Evolutionary conservation across 1,139 yeast genomes (phyloP).

Genomic region (Blastobotrys petasosporus): DNA sequence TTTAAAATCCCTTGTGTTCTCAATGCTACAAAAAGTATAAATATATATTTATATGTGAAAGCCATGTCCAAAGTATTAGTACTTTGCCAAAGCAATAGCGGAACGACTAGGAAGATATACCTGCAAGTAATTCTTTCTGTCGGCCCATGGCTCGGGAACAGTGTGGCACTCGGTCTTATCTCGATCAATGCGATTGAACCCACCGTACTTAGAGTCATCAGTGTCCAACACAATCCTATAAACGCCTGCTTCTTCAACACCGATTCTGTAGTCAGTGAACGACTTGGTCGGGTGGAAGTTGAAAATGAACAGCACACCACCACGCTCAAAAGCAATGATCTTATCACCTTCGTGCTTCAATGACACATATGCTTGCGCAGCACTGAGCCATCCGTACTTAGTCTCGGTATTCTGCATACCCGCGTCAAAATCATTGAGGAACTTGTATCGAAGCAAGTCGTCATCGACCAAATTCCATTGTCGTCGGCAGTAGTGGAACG

Average conservation of each 20-base stretch:
- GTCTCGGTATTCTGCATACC: conserved; percentile 77
- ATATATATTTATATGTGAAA: not conserved
- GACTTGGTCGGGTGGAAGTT: conserved; percentile 85
- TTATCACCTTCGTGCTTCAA: conserved; percentile 85
- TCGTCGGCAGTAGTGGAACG: conserved; percentile 90
- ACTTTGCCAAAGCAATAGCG: conserved; percentile 60
- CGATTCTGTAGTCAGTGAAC: conserved; percentile 80
- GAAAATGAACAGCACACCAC: conserved; percentile 75
- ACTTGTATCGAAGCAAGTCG: conserved; percentile 69
- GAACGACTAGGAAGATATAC: conserved; percentile 81
- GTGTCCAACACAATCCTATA: conserved; percentile 71
- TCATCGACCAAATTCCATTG: conserved; percentile 86
- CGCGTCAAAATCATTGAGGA: conserved; percentile 69
- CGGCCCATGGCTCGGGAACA: conserved; percentile 71
- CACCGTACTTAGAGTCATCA: conserved; percentile 70
- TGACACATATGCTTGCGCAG: conserved; percentile 81
- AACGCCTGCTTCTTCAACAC: conserved; percentile 73
- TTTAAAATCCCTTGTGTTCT: not conserved
- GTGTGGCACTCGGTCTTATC: conserved; percentile 47
- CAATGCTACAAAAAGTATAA: not conserved
- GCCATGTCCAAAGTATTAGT: not conserved
- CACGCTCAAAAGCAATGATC: conserved; percentile 82
- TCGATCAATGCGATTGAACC: conserved; percentile 69
- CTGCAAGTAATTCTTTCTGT: conserved; percentile 67
- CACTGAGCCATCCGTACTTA: conserved; percentile 62